phyloP scores from a whole-genome alignment of 306 rosid species.

The Inga leiocalycina region DNA sequence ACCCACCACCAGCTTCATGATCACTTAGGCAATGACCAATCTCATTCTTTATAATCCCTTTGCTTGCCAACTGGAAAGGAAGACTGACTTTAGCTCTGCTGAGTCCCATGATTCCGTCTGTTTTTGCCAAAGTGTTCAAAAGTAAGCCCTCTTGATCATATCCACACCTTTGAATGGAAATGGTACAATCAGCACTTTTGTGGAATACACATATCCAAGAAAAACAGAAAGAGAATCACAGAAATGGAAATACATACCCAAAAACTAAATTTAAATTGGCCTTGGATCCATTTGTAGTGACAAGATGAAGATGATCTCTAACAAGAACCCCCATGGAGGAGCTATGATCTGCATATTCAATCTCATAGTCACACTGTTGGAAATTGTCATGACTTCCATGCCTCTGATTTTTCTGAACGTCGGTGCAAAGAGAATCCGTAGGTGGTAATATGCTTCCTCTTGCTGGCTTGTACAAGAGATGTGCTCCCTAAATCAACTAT shows the following conservation, averaged over 20 bases:
- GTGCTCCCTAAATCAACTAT: constrained; percentile 67
- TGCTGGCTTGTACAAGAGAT: constrained; percentile 69
- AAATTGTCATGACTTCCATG: constrained; percentile 45
- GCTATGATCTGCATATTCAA: constrained; percentile 79
- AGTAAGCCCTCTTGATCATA: constrained; percentile 85
- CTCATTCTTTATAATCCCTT: constrained; percentile 71
- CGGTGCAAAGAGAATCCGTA: constrained; percentile 59
- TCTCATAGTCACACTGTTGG: constrained; percentile 83
- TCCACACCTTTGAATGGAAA: constrained; percentile 64
- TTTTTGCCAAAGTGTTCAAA: constrained; percentile 61
- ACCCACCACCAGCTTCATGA: constrained; percentile 65
- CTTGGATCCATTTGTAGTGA: constrained; percentile 59
- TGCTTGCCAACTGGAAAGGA: constrained; percentile 71
- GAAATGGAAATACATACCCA: constrained; percentile 51
- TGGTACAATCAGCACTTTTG: constrained; percentile 32
- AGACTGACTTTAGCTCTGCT: constrained; percentile 70
- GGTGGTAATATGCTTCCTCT: constrained; percentile 49
- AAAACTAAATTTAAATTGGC: constrained; percentile 59
- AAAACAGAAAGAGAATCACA: constrained; percentile 3
- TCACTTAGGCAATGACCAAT: constrained; percentile 76
- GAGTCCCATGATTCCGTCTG: constrained; percentile 82
- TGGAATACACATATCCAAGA: neutral
- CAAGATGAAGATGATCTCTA: constrained; percentile 63
- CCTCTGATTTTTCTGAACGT: constrained; percentile 57
- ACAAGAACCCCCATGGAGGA: constrained; percentile 84